Evolutionary conservation across 257 asterid species (phyloP).

Genomic region (Lantana camara): DNA sequence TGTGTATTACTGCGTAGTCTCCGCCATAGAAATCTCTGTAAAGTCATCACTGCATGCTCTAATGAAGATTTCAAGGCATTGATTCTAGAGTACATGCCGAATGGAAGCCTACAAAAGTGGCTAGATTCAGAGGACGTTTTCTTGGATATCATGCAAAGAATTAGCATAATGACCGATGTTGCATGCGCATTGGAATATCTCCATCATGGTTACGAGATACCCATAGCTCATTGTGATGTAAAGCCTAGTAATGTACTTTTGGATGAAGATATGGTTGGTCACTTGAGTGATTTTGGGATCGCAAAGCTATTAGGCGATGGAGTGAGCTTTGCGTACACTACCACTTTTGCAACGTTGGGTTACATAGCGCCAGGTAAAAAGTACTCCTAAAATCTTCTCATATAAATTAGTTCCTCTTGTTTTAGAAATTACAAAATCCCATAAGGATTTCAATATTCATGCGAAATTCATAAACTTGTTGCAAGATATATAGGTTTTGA

Average conservation of each 20-base stretch:
- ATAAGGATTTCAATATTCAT: too few relatives aligned
- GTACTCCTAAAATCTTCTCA: too few relatives aligned
- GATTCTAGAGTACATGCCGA: slow-evolving; percentile 31
- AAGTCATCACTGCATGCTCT: slow-evolving; percentile 29
- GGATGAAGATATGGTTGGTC: slow-evolving; percentile 23
- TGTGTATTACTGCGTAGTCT: slow-evolving; percentile 31
- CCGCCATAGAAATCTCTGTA: slow-evolving; percentile 30
- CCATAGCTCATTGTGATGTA: slow-evolving; percentile 30
- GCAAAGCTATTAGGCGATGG: slow-evolving; percentile 23
- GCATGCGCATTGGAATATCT: slow-evolving; percentile 34
- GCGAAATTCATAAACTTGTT: too few relatives aligned
- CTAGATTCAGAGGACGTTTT: slow-evolving; percentile 13
- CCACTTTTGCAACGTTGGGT: slow-evolving; percentile 23
- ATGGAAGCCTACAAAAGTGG: slow-evolving; percentile 37
- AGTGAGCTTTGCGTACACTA: slow-evolving; percentile 15
- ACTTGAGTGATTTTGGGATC: slow-evolving; percentile 30
- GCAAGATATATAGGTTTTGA: too few relatives aligned
- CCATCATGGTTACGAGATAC: slow-evolving; percentile 25
- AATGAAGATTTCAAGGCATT: slow-evolving; percentile 33
- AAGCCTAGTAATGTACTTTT: slow-evolving; percentile 32
- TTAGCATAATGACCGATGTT: slow-evolving; percentile 21
- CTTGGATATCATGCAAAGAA: slow-evolving; percentile 26
- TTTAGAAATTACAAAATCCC: too few relatives aligned
- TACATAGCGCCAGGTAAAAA: slow-evolving; percentile 32
- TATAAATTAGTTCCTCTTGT: too few relatives aligned